Conservation (phyloP, 2,329 filamentous ascomycete species). For the Ophiostoma piceae region DNA sequence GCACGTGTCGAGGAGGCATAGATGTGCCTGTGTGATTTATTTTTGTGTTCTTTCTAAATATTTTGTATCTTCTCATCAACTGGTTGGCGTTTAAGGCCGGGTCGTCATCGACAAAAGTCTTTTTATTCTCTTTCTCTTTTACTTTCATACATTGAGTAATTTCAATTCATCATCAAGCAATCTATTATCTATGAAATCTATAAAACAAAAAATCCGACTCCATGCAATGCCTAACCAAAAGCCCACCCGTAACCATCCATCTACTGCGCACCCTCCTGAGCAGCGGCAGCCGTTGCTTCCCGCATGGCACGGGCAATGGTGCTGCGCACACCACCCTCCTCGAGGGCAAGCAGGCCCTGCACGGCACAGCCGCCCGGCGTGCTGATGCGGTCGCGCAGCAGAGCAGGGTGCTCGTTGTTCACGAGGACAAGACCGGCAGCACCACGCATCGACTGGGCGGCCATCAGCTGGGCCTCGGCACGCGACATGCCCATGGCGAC, state of each 20-base stretch:
- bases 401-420: constrained; percentile 65
- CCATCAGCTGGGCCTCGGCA: constrained; percentile 69
- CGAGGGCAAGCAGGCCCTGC: constrained; percentile 64
- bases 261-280: constrained; percentile 31
- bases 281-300: constrained; percentile 61
- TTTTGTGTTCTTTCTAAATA: neutral
- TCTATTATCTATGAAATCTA: neutral
- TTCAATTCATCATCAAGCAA: neutral
- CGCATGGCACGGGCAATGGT: constrained; percentile 62
- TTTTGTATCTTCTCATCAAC: neutral
- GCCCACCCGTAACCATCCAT: constrained; percentile 7
- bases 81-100: neutral
- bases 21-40: neutral
- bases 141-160: neutral
- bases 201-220: neutral
- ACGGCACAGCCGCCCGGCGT: constrained; percentile 76
- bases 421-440: constrained; percentile 62
- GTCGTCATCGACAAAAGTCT: neutral
- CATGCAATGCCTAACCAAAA: constrained; percentile 12
- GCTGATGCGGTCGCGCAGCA: constrained; percentile 69
- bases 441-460: constrained; percentile 72
- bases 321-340: constrained; percentile 66
- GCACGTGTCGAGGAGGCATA: constrained; percentile 15
- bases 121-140: too few species aligned
- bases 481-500: constrained; percentile 74